A percentile compares a stretch with the other conserved stretches of the same genome.
Conservation (phyloP, 495 filamentous ascomycete genomes). For the Ascobolus immersus region DNA sequence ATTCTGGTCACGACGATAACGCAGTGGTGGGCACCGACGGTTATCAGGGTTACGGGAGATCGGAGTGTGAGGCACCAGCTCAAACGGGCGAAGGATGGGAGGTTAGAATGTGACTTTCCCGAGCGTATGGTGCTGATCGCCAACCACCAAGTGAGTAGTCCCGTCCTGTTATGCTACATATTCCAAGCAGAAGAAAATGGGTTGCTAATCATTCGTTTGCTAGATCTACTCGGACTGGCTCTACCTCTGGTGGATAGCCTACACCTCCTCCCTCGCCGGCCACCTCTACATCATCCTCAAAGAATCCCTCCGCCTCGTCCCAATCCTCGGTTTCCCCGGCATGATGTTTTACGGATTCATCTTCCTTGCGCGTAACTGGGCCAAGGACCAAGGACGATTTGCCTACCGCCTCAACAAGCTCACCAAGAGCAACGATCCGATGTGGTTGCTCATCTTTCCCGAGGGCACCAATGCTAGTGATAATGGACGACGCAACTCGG, state of each 20-base stretch:
- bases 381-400: constrained; percentile 44
- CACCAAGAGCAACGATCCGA: constrained; percentile 35
- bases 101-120: constrained; percentile 46
- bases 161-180: background rate
- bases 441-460: constrained; percentile 71
- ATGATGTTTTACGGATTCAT: constrained; percentile 70
- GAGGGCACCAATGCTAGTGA: constrained; percentile 54
- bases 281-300: constrained; percentile 67
- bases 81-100: constrained; percentile 33
- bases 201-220: constrained; percentile 1
- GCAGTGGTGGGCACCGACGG: constrained; percentile 56
- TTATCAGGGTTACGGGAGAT: constrained; percentile 53
- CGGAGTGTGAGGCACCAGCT: constrained; percentile 45
- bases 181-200: background rate
- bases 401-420: constrained; percentile 43
- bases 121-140: constrained; percentile 56
- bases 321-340: constrained; percentile 40
- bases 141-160: constrained; percentile 42
- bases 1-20: constrained; percentile 49
- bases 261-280: constrained; percentile 52
- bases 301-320: constrained; percentile 53
- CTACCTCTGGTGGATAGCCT: constrained; percentile 71
- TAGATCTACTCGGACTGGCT: constrained; percentile 69
- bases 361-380: constrained; percentile 63
- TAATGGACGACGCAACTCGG: constrained; percentile 37